Evolutionary conservation across 345 rosid genomes (phyloP), one percentile per base, ranked within the genome.

Genomic region (Noccaea caerulescens): DNA sequence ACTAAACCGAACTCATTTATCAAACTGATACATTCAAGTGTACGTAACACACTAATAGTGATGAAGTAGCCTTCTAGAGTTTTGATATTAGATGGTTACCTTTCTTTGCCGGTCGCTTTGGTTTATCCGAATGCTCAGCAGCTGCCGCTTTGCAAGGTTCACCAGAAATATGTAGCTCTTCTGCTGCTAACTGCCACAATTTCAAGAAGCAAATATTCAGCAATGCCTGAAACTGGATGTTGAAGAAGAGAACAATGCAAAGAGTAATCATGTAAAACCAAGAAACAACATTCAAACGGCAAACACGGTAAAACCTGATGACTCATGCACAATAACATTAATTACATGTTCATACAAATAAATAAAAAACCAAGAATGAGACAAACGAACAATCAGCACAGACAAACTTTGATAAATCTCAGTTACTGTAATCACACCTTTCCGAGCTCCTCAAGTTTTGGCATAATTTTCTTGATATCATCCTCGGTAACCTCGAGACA

Each of bases 381-480:
- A 58, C 58, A 62, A 50, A 50, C 16, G 7, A 52, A n/a, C 41
- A 72, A 64, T 16, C 59, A 43, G 69, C 25, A 45, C 6, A 8
- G 52, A 56, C 43, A 10, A 42, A 38, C 18, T 7, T 49, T 41
- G 32, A 11, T 5, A 37, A 76, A 49, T 51, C 61, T 69, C 58
- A 49, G 7, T 9, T 47, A 10, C 30, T 0, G 11, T 39, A 73
- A 77, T 38, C 36, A 68, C 74, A 94, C 99, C 93, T 86, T 84
- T 73, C 77, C 87, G 30, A 92, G 84, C 36, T 89, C 98, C 80
- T 89, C 92, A 36, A 89, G 81, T 75, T 77, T 81, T 25, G 97
- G 92, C 73, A 83, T 76, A 68, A 90, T 87, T 82, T 95, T 92
- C 81, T 78, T 87, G 49, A 92, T 75, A 49, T 93, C 92, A 62